These are phyloP conservation scores for Ogataea nakhonphanomensis DNA, from an alignment of 805 yeast species.

Conservation along the genomic window DNA sequence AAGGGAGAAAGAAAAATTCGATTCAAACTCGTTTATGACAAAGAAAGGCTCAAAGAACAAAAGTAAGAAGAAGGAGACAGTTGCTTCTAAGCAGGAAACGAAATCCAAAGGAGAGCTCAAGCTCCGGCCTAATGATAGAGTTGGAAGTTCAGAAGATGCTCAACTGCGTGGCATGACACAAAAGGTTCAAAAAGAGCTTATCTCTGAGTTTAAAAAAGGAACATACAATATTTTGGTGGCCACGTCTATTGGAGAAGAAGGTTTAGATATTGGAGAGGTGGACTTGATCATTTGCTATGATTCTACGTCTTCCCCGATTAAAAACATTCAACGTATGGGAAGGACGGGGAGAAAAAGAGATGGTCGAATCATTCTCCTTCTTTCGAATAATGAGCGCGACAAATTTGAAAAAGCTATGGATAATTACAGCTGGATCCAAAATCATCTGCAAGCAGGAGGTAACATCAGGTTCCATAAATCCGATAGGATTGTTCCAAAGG, in stretches of 20 bases:
- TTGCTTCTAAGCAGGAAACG: slow-evolving; percentile 31
- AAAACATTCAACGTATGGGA: slow-evolving; percentile 94
- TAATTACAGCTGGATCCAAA: slow-evolving; percentile 77
- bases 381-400: slow-evolving; percentile 70
- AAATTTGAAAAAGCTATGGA: slow-evolving; percentile 84
- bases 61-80: slow-evolving; percentile 29
- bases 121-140: slow-evolving; percentile 35
- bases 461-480: slow-evolving; percentile 43
- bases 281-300: slow-evolving; percentile 91
- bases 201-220: slow-evolving; percentile 71
- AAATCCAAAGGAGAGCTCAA: slow-evolving; percentile 28
- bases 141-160: slow-evolving; percentile 70
- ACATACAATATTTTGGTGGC: slow-evolving; percentile 80
- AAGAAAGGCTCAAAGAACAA: slow-evolving; percentile 42
- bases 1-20: slow-evolving; percentile 65
- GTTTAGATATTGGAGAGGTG: slow-evolving; percentile 96
- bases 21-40: slow-evolving; percentile 46
- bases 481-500: slow-evolving; percentile 67
- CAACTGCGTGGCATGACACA: slow-evolving; percentile 87
- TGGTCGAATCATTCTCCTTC: slow-evolving; percentile 73
- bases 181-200: slow-evolving; percentile 75
- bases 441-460: slow-evolving; percentile 51
- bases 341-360: slow-evolving; percentile 95
- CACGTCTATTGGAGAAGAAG: slow-evolving; percentile 98
- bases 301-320: slow-evolving; percentile 89